Base-by-base conservation (phyloP, 2,329 filamentous ascomycete species). In the Aspergillus eucalypticola region DNA sequence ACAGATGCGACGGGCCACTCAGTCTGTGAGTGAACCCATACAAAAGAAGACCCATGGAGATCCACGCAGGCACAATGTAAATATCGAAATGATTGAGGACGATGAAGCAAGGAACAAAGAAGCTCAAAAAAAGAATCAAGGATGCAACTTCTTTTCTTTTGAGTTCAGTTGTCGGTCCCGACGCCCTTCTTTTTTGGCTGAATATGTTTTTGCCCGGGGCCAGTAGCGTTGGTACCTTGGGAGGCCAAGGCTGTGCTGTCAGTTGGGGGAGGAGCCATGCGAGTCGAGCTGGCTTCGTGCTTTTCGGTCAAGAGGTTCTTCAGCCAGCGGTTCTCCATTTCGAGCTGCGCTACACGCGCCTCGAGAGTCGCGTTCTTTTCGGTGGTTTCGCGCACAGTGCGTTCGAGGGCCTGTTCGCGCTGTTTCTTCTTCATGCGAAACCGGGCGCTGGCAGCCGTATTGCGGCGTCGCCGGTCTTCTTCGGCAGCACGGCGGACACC, bases 361-460 rank as follows among this genome's bases (percentile, higher is more conserved):
- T 96, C 90, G 6, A 96, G 83, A 17, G 82, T 81, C 17, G 85
- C 82, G 54, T 93, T 90, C 79, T 92, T 92, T 49, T 95, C 90
- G 27, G 86, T 86, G 78, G 94, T 90, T 67, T 96, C 92, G 76
- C 92, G 92, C 69, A 91, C 88, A 3, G 87, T 89, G 71, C 87
- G 87, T 76, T 94, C 91, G 55, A 96, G 86, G 8, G 90, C 89
- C 76, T 93, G 90, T 81, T 96, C 92, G 54, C 92, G 89, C 79
- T 95, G 91, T 86, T 96, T 96, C 88, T 96, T 96, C 87, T 96
- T 96, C 74, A 95, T 87, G 61, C 92, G 89, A 84, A 96, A 96
- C 53, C 92, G 89, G 17, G 92, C 92, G 66, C 89, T 92, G 58
- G 92, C 92, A 32, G 92, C 92, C 2, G 92, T 96, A 79, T 96